Conservation (phyloP, 2,329 filamentous ascomycete genomes). For the Colletotrichum sp. region DNA sequence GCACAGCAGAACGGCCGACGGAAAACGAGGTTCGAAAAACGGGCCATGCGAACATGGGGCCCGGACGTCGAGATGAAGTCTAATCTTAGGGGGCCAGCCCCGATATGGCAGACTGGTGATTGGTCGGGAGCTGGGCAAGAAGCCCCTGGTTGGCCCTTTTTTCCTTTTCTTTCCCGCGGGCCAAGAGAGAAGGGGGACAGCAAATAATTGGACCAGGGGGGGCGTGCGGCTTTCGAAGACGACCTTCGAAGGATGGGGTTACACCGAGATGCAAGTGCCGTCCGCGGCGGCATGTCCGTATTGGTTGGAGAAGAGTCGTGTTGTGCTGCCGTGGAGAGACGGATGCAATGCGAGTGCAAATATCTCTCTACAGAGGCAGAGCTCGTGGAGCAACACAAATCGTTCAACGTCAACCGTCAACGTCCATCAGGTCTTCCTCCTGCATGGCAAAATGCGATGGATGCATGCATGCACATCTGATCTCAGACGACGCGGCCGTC, state of each 20-base stretch:
- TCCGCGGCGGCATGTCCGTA: background rate
- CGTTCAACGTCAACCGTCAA: background rate
- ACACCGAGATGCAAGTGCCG: slow-evolving; percentile 16
- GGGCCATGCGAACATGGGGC: slow-evolving; percentile 6
- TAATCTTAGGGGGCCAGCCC: slow-evolving; percentile 3
- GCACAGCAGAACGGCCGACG: background rate
- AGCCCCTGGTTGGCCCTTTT: background rate
- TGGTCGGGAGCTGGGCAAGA: background rate
- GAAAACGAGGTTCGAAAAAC: slow-evolving; percentile 9
- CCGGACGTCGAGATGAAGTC: slow-evolving; percentile 20
- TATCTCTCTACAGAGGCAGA: background rate
- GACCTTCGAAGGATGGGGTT: background rate
- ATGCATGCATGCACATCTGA: background rate
- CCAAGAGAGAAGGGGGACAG: background rate
- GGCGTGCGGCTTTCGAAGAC: background rate
- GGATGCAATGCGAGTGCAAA: background rate
- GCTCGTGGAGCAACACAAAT: background rate
- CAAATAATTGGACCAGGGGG: background rate
- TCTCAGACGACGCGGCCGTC: background rate
- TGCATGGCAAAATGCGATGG: background rate
- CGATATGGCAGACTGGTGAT: background rate
- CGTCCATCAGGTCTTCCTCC: background rate
- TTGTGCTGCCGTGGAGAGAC: background rate
- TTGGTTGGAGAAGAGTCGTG: background rate
- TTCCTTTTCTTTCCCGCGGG: background rate